Evolutionary conservation across 1,284 basidiomycete species (phyloP), one percentile per base, ranked within the genome.

Genomic region (Ustilago loliicola): DNA sequence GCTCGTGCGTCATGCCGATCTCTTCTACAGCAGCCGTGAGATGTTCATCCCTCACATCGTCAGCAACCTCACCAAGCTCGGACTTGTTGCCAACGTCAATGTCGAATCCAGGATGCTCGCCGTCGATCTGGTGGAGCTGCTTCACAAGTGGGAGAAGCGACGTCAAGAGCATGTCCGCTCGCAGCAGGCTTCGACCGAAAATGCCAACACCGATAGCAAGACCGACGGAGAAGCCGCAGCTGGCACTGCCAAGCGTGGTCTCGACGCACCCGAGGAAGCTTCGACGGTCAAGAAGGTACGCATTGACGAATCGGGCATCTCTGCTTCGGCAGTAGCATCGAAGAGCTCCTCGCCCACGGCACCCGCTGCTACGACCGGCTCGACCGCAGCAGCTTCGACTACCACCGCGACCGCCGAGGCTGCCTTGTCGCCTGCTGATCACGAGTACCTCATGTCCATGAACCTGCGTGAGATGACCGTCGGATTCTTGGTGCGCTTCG

Each of bases 11-110:
- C 95, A 99, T 79, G 91, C 93, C 1, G 91, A 95, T 65, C 89
- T 98, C 6, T 99, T 99, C 89, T 99, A 94, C 88, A 92, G 94
- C 57, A 94, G 95, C 71, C 92, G 97, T 51, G 93, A 94, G 17
- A 89, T 98, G 36, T 99, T 99, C 86, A 91, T 99, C n/a, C 94
- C 95, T 0, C 94, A 97, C 84, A 95, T 99, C 88, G 93, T 96
- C 70, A 93, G 93, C 84, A 94, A 93, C 38, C 89, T 99, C 67
- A 90, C 91, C 62, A 96, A 95, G 87, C 90, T 99, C 21, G 95
- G 95, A 27, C 90, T 97, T 77, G 91, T 92, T 1, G 88, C 90
- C 6, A 90, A 91, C 15, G 80, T 84, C 60, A 91, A 94, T 4
- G 86, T 89, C 30, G 97, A 99, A 81, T 92, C 93, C 25, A 92